Percentiles rank a stretch among this genome's conserved stretches.
phyloP scores from a whole-genome alignment of 805 yeast species.

The Schizosaccharomyces octosporus region DNA sequence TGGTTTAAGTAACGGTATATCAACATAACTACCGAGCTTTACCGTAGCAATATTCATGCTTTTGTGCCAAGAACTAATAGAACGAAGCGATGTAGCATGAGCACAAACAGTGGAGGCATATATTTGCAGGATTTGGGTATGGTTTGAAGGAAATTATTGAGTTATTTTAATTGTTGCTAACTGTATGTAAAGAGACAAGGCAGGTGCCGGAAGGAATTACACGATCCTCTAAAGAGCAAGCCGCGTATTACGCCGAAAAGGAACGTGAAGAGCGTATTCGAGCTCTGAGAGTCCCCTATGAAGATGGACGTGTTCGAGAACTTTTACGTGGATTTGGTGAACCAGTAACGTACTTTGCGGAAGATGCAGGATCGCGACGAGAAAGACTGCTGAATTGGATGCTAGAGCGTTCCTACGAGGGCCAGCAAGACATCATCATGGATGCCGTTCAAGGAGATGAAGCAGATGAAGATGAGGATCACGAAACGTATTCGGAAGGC shows the following conservation, averaged over 20 bases:
- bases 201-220: not conserved
- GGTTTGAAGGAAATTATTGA: too few relatives aligned
- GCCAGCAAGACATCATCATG: slow-evolving; percentile 4
- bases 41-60: too few relatives aligned
- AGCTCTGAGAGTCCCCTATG: slow-evolving; percentile 27
- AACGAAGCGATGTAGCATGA: too few relatives aligned
- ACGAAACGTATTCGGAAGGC: slow-evolving; percentile 73
- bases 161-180: not conserved
- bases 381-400: slow-evolving; percentile 29
- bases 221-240: not conserved
- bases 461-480: slow-evolving; percentile 33
- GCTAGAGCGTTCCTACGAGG: slow-evolving; percentile 6
- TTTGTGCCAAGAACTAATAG: too few relatives aligned
- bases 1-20: too few relatives aligned
- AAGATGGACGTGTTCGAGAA: slow-evolving; percentile 35
- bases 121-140: too few relatives aligned
- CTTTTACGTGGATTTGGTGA: slow-evolving; percentile 26
- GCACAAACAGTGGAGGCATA: too few relatives aligned
- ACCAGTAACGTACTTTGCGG: slow-evolving; percentile 34
- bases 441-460: slow-evolving; percentile 12
- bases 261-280: slow-evolving; percentile 4
- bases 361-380: slow-evolving; percentile 35
- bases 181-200: not conserved
- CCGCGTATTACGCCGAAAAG: not conserved
- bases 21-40: too few relatives aligned